These are phyloP conservation scores for Ophiocordyceps camponoti-floridani DNA, from an alignment of 2,329 filamentous ascomycete genomes.

Conservation along the genomic window DNA sequence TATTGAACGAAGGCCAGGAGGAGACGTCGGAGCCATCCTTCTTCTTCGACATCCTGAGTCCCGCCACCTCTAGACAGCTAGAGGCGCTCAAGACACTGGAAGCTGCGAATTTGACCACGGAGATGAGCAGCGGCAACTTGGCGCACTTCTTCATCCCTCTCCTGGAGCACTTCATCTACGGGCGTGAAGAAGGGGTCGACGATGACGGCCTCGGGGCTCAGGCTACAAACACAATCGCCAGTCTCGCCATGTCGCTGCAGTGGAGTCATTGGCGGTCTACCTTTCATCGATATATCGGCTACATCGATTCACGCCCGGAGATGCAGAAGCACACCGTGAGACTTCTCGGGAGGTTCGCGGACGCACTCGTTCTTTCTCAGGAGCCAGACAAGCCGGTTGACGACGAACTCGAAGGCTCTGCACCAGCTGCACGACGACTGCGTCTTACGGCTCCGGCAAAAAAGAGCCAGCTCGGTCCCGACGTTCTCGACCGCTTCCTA, in stretches of 20 bases:
- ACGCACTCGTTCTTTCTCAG: slow-evolving; percentile 45
- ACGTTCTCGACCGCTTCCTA: slow-evolving; percentile 58
- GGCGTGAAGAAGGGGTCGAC: slow-evolving; percentile 52
- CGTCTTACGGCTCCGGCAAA: slow-evolving; percentile 46
- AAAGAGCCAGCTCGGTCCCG: slow-evolving; percentile 47
- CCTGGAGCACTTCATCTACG: slow-evolving; percentile 86
- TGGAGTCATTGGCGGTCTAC: slow-evolving; percentile 84
- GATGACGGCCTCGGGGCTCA: slow-evolving; percentile 78
- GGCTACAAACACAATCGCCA: slow-evolving; percentile 63
- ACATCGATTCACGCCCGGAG: slow-evolving; percentile 64
- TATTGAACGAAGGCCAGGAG: slow-evolving; percentile 46
- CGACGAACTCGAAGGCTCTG: slow-evolving; percentile 12
- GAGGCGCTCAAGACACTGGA: slow-evolving; percentile 67
- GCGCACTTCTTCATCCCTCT: slow-evolving; percentile 79
- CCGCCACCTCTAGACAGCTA: slow-evolving; percentile 70
- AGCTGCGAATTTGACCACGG: slow-evolving; percentile 41
- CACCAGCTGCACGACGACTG: slow-evolving; percentile 25
- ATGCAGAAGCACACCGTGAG: slow-evolving; percentile 73
- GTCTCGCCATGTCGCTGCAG: slow-evolving; percentile 57
- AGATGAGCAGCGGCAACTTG: slow-evolving; percentile 60
- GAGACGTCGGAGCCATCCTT: slow-evolving; percentile 52
- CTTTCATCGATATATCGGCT: slow-evolving; percentile 67
- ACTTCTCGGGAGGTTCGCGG: slow-evolving; percentile 64
- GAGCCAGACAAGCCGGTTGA: slow-evolving; percentile 24
- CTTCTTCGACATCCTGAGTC: slow-evolving; percentile 83